Base-by-base conservation (phyloP, 2,329 filamentous ascomycete species). In the Elsinoe fawcettii region DNA sequence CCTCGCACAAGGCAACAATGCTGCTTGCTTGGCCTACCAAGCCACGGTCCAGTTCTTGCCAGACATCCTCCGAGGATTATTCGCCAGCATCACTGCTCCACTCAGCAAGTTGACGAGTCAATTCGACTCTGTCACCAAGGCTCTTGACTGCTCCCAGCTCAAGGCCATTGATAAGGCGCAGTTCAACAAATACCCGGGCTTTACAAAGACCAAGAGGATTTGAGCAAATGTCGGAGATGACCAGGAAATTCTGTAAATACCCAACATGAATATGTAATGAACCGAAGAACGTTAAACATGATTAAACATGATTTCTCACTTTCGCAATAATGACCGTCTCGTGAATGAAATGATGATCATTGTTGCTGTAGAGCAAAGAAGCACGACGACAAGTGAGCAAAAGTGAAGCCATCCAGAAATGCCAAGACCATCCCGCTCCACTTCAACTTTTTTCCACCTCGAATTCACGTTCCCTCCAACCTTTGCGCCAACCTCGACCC, bases 1-100 rank as follows among this genome's bases (percentile, higher is more conserved):
- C 11, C 65, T 80, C 0, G 63, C 74, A 1, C 59, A 80, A 56
- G 75, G 74, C 12, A 77, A 80, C 66, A 78, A 80, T 62, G 64
- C 73, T 5, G 54, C 72, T 14, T 79, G 77, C 60, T 74, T 75
- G 59, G 69, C 63, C 7, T 69, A 73, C 30, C 70, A 78, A 53
- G 63, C 69, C 11, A 66, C 72, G n/a, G 66, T 72, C 61, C 69
- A 72, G 5, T 70, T 63, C 3, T 65, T 73, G 0, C 77, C 77
- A 1, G 76, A 77, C 63, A 62, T 75, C 0, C 59, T 77, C 1
- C 69, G 68, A 2, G 68, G 68, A 1, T 27, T 77, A 3, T 71
- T 75, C 51, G 60, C 62, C 1, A 66, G 69, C 18, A 54, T 75
- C 23, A 60, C 61, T 7, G 57, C 61, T 1, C 65, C 73, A 6